Conservation (phyloP, 257 asterid species). For the Asclepias syriaca region DNA sequence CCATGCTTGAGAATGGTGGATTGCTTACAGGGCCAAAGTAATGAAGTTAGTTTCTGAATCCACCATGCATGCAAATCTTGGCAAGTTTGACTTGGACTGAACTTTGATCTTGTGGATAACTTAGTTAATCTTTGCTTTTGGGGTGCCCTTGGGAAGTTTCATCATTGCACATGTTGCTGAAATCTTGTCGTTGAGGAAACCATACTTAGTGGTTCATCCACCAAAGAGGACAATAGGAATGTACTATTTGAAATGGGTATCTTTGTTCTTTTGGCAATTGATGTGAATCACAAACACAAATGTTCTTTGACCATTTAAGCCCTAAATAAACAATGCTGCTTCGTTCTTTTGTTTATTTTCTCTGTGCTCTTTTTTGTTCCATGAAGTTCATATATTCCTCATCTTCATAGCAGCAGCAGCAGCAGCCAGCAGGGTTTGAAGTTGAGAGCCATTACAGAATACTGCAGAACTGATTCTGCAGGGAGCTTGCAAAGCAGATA, state of each 20-base stretch:
- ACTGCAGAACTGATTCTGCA: background rate
- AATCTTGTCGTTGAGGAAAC: conserved; percentile 33
- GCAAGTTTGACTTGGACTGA: background rate
- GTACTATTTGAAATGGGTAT: conserved; percentile 24
- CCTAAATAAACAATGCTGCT: background rate
- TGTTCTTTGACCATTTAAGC: conserved; percentile 3
- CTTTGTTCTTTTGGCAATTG: conserved; percentile 2
- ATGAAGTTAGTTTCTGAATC: conserved; percentile 1
- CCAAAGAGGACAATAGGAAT: conserved; percentile 37
- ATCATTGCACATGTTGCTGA: conserved; percentile 21
- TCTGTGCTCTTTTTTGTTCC: background rate
- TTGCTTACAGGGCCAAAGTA: background rate
- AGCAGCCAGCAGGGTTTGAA: conserved; percentile 4
- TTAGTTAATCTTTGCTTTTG: background rate
- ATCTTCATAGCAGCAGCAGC: background rate
- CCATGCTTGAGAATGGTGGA: background rate
- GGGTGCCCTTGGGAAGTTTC: conserved; percentile 30
- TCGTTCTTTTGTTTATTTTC: background rate
- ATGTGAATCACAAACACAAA: background rate
- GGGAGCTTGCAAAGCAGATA: background rate
- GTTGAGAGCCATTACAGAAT: background rate
- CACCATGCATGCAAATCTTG: background rate
- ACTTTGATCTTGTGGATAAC: background rate
- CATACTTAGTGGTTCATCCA: conserved; percentile 53
- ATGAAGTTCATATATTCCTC: conserved; percentile 5